Evolutionary conservation across 106 monocot species (phyloP).

Genomic region (Ottelia alismoides): DNA sequence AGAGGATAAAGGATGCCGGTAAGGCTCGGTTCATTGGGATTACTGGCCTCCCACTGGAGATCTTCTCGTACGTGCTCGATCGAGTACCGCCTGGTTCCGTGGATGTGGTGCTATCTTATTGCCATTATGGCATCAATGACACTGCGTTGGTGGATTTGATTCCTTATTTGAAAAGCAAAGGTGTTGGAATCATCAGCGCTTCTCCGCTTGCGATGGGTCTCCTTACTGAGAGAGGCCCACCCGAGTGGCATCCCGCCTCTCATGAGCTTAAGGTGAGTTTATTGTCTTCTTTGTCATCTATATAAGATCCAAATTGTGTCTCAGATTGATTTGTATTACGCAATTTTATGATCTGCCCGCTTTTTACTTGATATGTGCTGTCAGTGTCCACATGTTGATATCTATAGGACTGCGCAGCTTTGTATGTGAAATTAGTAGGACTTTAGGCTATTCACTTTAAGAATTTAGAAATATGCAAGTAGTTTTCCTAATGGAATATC

Average conservation of each 20-base stretch:
- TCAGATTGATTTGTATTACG: too few relatives aligned
- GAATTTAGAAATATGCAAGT: too few relatives aligned
- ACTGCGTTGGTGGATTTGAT: slow-evolving; percentile 48
- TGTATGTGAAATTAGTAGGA: too few relatives aligned
- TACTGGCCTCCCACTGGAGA: slow-evolving; percentile 56
- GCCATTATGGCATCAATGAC: slow-evolving; percentile 85
- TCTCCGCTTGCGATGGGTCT: slow-evolving; percentile 90
- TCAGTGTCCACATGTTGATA: too few relatives aligned
- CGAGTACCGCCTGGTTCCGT: slow-evolving; percentile 56
- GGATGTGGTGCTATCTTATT: slow-evolving; percentile 87
- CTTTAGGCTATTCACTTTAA: too few relatives aligned
- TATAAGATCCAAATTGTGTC: too few relatives aligned
- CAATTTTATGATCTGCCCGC: too few relatives aligned
- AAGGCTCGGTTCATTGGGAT: slow-evolving; percentile 80
- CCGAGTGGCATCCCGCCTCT: slow-evolving; percentile 82
- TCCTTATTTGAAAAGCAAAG: slow-evolving; percentile 73
- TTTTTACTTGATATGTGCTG: neutral
- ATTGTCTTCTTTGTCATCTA: too few relatives aligned
- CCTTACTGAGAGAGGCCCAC: slow-evolving; percentile 70
- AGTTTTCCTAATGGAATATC: too few relatives aligned
- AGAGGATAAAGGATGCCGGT: slow-evolving; percentile 55
- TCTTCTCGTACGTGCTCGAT: slow-evolving; percentile 77
- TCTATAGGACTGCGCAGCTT: too few relatives aligned
- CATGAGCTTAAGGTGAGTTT: slow-evolving; percentile 62
- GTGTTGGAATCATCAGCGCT: slow-evolving; percentile 72